phyloP scores from a whole-genome alignment of 352 stramenopile species.

The Phytopythium chamaehyphon region DNA sequence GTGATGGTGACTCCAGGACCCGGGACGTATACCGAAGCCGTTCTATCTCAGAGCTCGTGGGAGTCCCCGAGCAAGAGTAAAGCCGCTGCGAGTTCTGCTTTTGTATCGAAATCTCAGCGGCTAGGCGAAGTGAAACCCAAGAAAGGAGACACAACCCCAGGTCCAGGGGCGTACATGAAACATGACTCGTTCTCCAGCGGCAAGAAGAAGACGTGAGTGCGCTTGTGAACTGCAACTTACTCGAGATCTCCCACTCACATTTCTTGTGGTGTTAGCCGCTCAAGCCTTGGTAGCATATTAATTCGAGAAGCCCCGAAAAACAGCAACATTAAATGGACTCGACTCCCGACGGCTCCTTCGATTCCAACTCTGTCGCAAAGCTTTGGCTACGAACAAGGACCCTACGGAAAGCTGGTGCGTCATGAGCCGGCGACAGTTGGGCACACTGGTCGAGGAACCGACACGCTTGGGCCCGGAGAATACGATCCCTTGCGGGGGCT shows the following conservation, averaged over 20 bases:
- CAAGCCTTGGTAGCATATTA: constrained; percentile 24
- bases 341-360: constrained; percentile 63
- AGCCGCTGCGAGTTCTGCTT: constrained; percentile 30
- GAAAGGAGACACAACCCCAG: constrained; percentile 36
- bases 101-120: constrained; percentile 53
- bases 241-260: not conserved
- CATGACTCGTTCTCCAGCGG: constrained; percentile 33
- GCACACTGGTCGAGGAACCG: constrained; percentile 45
- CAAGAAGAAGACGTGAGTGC: constrained; percentile 38
- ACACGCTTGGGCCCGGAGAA: constrained; percentile 64
- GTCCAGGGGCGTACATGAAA: constrained; percentile 55
- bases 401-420: constrained; percentile 66
- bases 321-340: constrained; percentile 61
- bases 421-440: constrained; percentile 55
- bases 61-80: constrained; percentile 53
- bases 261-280: constrained; percentile 9
- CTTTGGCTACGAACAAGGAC: constrained; percentile 74
- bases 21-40: constrained; percentile 31
- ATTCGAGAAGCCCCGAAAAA: constrained; percentile 24
- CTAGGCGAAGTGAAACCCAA: constrained; percentile 22
- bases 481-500: constrained; percentile 68
- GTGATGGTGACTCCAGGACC: constrained; percentile 55
- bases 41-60: constrained; percentile 40
- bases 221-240: not conserved
- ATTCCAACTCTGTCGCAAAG: constrained; percentile 71